phyloP scores from a whole-genome alignment of 345 rosid species.

The Aurinia saxatilis region DNA sequence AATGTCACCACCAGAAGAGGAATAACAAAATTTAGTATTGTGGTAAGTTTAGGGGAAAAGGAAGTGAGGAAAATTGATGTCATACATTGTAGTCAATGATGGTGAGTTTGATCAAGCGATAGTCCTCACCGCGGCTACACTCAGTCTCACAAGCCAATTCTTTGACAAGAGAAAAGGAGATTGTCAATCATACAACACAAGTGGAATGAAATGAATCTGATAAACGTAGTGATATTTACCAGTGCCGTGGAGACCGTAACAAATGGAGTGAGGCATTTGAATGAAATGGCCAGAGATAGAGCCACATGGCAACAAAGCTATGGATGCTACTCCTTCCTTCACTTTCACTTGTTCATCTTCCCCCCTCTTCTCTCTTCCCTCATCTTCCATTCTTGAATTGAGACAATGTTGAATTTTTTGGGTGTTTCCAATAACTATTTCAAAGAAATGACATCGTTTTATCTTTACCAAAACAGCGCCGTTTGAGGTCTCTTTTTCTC shows the following conservation, averaged over 20 bases:
- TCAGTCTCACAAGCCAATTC: slow-evolving; percentile 89
- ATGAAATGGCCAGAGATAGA: slow-evolving; percentile 90
- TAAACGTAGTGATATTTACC: too few species aligned
- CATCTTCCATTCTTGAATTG: slow-evolving; percentile 26
- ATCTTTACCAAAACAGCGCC: too few species aligned
- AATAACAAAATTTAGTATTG: not conserved
- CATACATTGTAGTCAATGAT: slow-evolving; percentile 67
- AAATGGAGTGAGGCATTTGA: slow-evolving; percentile 69
- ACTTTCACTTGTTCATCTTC: slow-evolving; percentile 37
- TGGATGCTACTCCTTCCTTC: slow-evolving; percentile 84
- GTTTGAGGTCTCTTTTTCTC: too few species aligned
- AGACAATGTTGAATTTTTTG: too few species aligned
- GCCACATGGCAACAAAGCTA: slow-evolving; percentile 73
- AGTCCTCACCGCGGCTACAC: slow-evolving; percentile 93
- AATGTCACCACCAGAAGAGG: not conserved
- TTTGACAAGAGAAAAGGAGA: slow-evolving; percentile 10
- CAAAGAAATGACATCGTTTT: not conserved
- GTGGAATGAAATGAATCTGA: too few species aligned
- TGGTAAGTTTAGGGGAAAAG: not conserved
- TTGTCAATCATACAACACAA: not conserved
- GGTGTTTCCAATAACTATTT: not conserved
- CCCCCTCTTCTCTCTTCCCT: slow-evolving; percentile 30
- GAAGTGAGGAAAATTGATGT: not conserved
- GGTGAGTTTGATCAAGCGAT: slow-evolving; percentile 75
- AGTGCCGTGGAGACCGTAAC: slow-evolving; percentile 89